A percentile compares a stretch with the other conserved stretches of the same genome.
phyloP scores from a whole-genome alignment of 1,139 yeast genomes.

The Magnusiomyces ingens region DNA sequence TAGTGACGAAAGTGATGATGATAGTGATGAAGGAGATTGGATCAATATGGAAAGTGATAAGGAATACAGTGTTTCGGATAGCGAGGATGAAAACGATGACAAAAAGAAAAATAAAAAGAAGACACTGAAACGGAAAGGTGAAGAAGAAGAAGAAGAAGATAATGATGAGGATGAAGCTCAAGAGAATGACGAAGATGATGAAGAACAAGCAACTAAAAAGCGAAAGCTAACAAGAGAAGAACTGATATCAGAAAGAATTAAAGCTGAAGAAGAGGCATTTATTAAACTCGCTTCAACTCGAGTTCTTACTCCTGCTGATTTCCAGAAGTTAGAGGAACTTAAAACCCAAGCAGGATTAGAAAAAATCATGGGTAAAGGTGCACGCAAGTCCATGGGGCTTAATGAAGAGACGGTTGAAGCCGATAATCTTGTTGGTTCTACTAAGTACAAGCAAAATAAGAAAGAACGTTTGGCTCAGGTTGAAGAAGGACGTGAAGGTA shows the following conservation, averaged over 20 bases:
- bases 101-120: conserved; percentile 23
- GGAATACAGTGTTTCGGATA: conserved; percentile 47
- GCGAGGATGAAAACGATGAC: conserved; percentile 47
- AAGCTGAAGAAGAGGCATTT: conserved; percentile 43
- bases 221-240: conserved; percentile 20
- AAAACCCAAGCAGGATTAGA: conserved; percentile 78
- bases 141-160: conserved; percentile 44
- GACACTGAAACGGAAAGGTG: conserved; percentile 43
- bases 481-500: conserved; percentile 83
- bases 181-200: conserved; percentile 44
- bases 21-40: conserved; percentile 49
- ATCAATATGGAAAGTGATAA: conserved; percentile 47
- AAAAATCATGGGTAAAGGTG: conserved; percentile 49
- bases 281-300: conserved; percentile 61
- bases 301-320: conserved; percentile 94
- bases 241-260: conserved; percentile 17
- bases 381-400: conserved; percentile 32
- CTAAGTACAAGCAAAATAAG: conserved; percentile 75
- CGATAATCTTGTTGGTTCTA: conserved; percentile 68
- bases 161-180: conserved; percentile 49
- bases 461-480: conserved; percentile 87
- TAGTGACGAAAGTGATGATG: conserved; percentile 45
- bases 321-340: conserved; percentile 86
- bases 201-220: conserved; percentile 24
- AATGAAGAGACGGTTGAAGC: conserved; percentile 88